Conservation (phyloP, 2,329 filamentous ascomycete species). For the Microthyrium microscopicum region DNA sequence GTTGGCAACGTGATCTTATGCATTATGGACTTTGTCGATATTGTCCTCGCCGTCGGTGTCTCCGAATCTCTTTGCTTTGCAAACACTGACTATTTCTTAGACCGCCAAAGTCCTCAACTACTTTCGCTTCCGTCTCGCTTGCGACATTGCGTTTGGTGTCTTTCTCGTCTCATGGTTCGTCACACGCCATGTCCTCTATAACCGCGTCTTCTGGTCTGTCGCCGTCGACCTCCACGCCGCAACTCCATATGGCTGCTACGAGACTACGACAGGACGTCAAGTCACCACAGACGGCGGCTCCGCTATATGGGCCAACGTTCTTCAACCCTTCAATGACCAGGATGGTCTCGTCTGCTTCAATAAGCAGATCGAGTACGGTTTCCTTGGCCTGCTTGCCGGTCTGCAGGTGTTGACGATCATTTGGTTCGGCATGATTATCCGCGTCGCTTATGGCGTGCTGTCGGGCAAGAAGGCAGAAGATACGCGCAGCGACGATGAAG, state of each 20-base stretch:
- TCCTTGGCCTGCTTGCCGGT: constrained; percentile 58
- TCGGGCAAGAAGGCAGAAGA: constrained; percentile 68
- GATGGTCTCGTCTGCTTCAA: constrained; percentile 69
- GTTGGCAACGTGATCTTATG: constrained; percentile 80
- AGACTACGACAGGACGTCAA: constrained; percentile 35
- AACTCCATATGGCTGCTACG: constrained; percentile 57
- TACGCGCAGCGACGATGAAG: constrained; percentile 72
- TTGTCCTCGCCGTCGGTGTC: constrained; percentile 60
- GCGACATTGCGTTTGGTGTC: constrained; percentile 68
- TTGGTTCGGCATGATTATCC: constrained; percentile 82
- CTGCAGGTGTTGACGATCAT: constrained; percentile 66
- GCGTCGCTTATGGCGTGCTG: constrained; percentile 66
- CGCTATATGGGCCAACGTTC: constrained; percentile 37
- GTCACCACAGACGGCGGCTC: constrained; percentile 29
- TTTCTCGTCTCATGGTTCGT: constrained; percentile 79
- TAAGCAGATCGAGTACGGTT: constrained; percentile 53
- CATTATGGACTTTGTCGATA: constrained; percentile 85
- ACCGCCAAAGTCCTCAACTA: constrained; percentile 90
- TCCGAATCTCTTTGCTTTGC: constrained; percentile 8
- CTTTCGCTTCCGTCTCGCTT: constrained; percentile 54
- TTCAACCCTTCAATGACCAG: constrained; percentile 57
- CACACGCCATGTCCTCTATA: constrained; percentile 67
- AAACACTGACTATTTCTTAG: constrained; percentile 26
- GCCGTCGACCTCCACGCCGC: constrained; percentile 42
- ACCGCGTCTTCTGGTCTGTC: constrained; percentile 67